Conservation (phyloP, 139 green algal genomes). For the Micractinium conductrix region DNA sequence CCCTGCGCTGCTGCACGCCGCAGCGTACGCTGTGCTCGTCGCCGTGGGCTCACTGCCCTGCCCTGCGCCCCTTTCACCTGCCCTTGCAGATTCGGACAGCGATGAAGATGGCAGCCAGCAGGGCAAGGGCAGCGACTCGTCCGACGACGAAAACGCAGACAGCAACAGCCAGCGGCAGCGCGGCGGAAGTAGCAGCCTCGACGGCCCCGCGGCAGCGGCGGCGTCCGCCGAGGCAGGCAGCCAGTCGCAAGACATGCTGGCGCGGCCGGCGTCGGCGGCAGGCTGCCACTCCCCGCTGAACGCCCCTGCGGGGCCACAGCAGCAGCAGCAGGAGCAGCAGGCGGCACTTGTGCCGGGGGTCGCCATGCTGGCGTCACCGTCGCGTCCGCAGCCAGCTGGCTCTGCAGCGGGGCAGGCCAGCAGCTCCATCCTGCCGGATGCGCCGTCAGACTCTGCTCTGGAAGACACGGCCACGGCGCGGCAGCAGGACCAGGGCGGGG, state of each 20-base stretch:
- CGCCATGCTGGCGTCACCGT: not conserved
- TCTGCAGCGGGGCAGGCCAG: conserved; percentile 15
- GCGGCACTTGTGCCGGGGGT: not conserved
- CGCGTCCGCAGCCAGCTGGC: not conserved
- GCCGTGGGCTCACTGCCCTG: not conserved
- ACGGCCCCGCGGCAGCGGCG: not conserved
- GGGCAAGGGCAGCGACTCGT: not conserved
- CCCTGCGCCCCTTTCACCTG: not conserved
- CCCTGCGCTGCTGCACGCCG: no score
- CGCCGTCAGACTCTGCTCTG: conserved; percentile 1
- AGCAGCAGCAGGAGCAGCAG: not conserved
- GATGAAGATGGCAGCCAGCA: conserved; percentile 1
- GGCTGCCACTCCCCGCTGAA: conserved; percentile 21
- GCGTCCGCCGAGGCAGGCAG: not conserved
- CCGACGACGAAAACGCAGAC: conserved; percentile 24
- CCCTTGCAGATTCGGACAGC: not conserved
- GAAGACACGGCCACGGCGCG: conserved; percentile 28
- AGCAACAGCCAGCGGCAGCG: conserved; percentile 19
- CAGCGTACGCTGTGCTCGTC: no score
- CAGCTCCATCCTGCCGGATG: conserved; percentile 30
- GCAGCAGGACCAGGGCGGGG: not conserved
- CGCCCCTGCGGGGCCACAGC: not conserved
- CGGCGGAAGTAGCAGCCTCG: not conserved
- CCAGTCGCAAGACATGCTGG: not conserved
- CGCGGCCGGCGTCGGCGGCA: not conserved